Evolutionary conservation across 2,329 filamentous ascomycete genomes (phyloP).

Genomic region (Diaporthe citriasiana): DNA sequence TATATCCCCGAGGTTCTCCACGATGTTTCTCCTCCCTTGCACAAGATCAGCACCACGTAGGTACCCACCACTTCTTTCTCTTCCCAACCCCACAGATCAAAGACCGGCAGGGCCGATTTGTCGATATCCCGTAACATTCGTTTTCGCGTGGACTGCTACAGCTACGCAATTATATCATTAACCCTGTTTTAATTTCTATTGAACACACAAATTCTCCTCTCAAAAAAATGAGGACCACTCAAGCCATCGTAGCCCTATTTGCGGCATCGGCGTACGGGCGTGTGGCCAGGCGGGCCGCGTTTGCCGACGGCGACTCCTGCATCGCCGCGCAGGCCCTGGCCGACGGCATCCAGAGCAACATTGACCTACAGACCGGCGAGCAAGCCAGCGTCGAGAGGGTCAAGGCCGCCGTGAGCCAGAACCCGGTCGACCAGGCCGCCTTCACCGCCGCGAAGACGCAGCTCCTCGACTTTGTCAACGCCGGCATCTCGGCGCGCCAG

Average conservation of each 20-base stretch:
- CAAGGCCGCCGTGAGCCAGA: constrained; percentile 26
- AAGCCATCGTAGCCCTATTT: background rate
- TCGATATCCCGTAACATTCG: background rate
- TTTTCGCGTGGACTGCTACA: background rate
- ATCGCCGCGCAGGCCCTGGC: constrained; percentile 33
- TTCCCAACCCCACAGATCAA: background rate
- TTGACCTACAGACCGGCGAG: constrained; percentile 33
- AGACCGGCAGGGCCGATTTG: constrained; percentile 16
- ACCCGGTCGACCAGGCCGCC: constrained; percentile 18
- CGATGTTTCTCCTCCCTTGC: background rate
- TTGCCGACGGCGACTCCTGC: constrained; percentile 28
- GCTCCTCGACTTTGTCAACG: constrained; percentile 34
- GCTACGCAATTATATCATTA: background rate
- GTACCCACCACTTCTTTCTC: constrained; percentile 11
- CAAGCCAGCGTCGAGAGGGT: constrained; percentile 32
- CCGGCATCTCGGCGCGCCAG: constrained; percentile 14
- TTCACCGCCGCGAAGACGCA: constrained; percentile 31
- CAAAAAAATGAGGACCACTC: background rate
- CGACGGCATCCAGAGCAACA: constrained; percentile 36
- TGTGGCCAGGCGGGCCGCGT: constrained; percentile 25
- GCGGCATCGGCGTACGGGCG: constrained; percentile 6
- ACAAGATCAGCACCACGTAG: background rate
- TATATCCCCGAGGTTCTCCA: background rate
- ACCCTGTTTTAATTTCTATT: background rate
- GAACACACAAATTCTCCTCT: background rate